Evolutionary conservation across 306 rosid species (phyloP).

Genomic region (Citrullus amarus): DNA sequence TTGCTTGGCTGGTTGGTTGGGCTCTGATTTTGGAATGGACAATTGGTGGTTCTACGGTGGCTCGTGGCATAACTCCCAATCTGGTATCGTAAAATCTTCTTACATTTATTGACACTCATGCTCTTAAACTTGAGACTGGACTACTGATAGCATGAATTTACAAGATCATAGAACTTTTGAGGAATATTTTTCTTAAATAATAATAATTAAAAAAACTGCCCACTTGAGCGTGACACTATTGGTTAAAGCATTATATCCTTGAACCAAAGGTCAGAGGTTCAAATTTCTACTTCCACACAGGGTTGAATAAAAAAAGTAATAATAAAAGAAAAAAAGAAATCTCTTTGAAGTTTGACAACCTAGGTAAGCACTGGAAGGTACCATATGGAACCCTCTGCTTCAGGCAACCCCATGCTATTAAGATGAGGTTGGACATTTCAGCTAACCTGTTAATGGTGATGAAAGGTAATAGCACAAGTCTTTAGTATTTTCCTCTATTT

Average conservation of each 20-base stretch:
- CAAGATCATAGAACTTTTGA: background rate
- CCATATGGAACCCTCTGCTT: no score
- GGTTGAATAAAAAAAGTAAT: background rate
- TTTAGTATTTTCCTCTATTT: no score
- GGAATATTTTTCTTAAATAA: background rate
- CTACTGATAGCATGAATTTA: background rate
- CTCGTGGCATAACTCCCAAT: constrained; percentile 90
- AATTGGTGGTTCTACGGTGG: constrained; percentile 80
- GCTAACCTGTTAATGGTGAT: no score
- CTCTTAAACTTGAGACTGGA: background rate
- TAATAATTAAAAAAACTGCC: background rate
- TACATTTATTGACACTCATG: constrained; percentile 1
- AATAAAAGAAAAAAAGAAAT: no score
- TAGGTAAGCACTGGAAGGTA: background rate
- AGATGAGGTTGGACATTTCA: no score
- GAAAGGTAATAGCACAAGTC: no score
- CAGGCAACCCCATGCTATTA: no score
- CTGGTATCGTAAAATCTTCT: constrained; percentile 34
- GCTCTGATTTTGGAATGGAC: constrained; percentile 78
- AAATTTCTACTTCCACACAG: background rate
- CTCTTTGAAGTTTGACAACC: background rate
- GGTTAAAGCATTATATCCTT: background rate
- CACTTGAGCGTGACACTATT: background rate
- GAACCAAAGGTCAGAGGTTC: background rate
- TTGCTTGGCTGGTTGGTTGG: constrained; percentile 98